Percentiles rank a stretch among this genome's conserved stretches.
phyloP scores from a whole-genome alignment of 2,329 filamentous ascomycete species.

The Helotiales sp. region DNA sequence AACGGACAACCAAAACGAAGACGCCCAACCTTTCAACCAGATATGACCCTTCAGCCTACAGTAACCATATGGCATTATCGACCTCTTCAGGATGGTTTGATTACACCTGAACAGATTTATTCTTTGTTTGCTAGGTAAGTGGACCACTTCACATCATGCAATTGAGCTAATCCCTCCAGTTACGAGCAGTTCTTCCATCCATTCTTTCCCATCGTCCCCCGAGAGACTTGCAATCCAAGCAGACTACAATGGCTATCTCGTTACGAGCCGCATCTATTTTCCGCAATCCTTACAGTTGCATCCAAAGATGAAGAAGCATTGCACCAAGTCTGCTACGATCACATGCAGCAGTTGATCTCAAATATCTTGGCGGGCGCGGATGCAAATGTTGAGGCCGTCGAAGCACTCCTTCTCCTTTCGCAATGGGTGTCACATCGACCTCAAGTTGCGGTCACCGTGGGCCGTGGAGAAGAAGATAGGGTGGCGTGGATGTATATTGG shows the following conservation, averaged over 20 bases:
- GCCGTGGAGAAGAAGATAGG: conserved; percentile 74
- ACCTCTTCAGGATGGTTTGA: conserved; percentile 37
- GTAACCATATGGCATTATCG: conserved; percentile 38
- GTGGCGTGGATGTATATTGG: conserved; percentile 81
- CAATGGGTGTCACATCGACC: conserved; percentile 62
- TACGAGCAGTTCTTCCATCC: conserved; percentile 59
- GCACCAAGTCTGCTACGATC: conserved; percentile 68
- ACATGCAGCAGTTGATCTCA: conserved; percentile 73
- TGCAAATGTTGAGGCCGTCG: conserved; percentile 72
- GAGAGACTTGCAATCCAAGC: conserved; percentile 56
- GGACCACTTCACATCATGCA: background rate
- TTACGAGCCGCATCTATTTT: conserved; percentile 69
- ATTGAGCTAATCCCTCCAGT: conserved; percentile 22
- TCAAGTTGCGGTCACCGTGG: conserved; percentile 51
- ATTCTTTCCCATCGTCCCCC: conserved; percentile 71
- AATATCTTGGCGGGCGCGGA: conserved; percentile 69
- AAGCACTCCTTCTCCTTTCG: conserved; percentile 70
- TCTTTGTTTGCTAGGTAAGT: conserved; percentile 37
- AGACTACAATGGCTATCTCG: conserved; percentile 55
- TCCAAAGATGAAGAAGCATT: conserved; percentile 71
- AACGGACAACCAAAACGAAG: conserved; percentile 21
- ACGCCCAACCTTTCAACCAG: conserved; percentile 20
- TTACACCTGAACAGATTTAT: conserved; percentile 38
- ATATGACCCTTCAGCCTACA: conserved; percentile 25
- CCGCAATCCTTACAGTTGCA: conserved; percentile 71